Conservation (phyloP, 2,329 filamentous ascomycete species). For the Leptoxyphium fumago region DNA sequence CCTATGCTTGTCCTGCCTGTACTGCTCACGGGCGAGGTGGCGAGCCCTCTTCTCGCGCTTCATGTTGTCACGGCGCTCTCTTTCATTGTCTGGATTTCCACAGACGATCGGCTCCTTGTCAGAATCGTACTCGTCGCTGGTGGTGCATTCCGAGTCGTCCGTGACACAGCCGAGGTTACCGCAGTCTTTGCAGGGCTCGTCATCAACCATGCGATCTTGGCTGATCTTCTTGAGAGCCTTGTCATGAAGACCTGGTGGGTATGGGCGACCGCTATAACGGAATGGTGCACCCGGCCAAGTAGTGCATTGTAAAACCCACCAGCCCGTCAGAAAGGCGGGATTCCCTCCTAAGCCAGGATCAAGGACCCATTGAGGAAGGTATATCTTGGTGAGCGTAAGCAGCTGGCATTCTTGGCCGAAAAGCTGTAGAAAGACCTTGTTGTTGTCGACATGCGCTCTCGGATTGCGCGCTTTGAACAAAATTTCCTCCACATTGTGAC, state of each 20-base stretch:
- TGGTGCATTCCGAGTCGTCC: neutral
- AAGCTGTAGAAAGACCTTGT: neutral
- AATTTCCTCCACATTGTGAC: neutral
- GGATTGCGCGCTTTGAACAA: neutral
- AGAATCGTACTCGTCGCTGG: neutral
- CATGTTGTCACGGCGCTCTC: no score
- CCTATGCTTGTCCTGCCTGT: neutral
- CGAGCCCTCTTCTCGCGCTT: no score
- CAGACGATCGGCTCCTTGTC: no score
- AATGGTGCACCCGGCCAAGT: neutral
- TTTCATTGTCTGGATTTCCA: no score
- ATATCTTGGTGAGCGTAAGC: neutral
- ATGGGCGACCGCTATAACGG: neutral
- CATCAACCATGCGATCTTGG: no score
- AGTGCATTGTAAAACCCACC: neutral
- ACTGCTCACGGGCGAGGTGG: neutral
- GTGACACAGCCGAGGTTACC: neutral
- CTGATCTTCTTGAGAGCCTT: no score
- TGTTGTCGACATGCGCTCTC: neutral
- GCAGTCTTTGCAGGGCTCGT: neutral
- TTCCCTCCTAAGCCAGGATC: neutral
- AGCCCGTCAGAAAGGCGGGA: neutral
- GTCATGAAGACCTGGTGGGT: neutral
- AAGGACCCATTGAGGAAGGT: neutral
- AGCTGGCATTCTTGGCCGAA: neutral